phyloP scores from a whole-genome alignment of 305 asterid genomes.

The Ajuga reptans region DNA sequence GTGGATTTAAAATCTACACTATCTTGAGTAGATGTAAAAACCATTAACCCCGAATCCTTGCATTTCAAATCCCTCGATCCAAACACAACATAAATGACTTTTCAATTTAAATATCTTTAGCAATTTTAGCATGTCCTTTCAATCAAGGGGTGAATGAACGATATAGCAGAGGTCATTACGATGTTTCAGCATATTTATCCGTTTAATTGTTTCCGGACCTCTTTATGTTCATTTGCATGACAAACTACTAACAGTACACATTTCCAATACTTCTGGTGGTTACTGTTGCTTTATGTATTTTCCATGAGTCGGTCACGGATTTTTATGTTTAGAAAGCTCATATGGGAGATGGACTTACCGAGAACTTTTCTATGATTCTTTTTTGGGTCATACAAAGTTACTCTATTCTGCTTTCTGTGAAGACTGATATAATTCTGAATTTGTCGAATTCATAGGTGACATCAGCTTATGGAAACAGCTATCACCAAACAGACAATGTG shows the following conservation, averaged over 20 bases:
- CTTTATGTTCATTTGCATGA: not conserved
- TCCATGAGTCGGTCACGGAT: no score
- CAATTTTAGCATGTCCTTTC: not conserved
- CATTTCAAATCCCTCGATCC: no score
- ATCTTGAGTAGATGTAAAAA: no score
- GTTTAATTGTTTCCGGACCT: not conserved
- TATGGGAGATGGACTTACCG: not conserved
- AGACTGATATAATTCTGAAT: not conserved
- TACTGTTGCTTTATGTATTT: not conserved
- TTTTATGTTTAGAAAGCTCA: no score
- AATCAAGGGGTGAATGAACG: not conserved
- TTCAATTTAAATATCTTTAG: no score
- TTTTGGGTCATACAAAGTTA: not conserved
- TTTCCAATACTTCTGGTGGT: not conserved
- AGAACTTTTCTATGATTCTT: not conserved
- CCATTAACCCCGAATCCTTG: no score
- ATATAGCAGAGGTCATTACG: not conserved
- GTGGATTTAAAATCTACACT: no score
- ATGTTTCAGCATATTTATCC: not conserved
- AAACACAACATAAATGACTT: no score
- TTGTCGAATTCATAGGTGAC: constrained; percentile 46
- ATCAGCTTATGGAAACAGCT: constrained; percentile 59
- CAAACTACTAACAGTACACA: no score
- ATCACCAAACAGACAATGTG: constrained; percentile 61
- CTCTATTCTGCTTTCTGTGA: not conserved